Evolutionary conservation across 768 basidiomycete genomes (phyloP).

Genomic region (Asterophora parasitica): DNA sequence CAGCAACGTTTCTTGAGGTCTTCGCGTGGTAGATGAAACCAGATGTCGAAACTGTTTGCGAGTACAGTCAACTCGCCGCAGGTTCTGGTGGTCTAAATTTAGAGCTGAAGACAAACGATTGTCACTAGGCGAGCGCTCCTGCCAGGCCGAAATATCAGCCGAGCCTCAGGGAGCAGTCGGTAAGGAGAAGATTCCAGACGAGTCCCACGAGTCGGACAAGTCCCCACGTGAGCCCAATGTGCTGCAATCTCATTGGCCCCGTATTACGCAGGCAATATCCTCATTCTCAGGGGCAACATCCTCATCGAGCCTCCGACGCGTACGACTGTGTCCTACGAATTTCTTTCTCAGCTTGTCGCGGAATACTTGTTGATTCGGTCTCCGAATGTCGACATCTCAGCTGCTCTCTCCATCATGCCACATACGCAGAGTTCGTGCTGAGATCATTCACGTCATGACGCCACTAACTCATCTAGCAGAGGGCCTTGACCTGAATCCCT

Average conservation of each 20-base stretch:
- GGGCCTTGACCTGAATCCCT: constrained; percentile 88
- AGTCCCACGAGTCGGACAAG: neutral
- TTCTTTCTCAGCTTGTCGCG: constrained; percentile 77
- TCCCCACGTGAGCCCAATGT: constrained; percentile 61
- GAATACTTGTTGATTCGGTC: constrained; percentile 68
- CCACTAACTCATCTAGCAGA: constrained; percentile 32
- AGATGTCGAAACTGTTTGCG: no score
- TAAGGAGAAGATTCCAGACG: no score
- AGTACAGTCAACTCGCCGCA: no score
- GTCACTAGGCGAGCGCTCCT: no score
- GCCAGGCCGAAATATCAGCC: no score
- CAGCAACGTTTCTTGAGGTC: no score
- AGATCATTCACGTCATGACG: neutral
- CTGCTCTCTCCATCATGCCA: constrained; percentile 74
- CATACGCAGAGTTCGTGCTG: constrained; percentile 62
- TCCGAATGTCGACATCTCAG: constrained; percentile 59
- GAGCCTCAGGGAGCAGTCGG: no score
- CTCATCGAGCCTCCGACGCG: constrained; percentile 63
- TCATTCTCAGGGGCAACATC: constrained; percentile 82
- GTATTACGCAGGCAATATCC: constrained; percentile 65
- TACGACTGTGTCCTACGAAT: constrained; percentile 74
- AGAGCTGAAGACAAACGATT: no score
- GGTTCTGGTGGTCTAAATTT: no score
- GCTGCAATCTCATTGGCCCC: constrained; percentile 66
- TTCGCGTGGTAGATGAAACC: no score